Base-by-base conservation (phyloP, 805 yeast genomes). In the Aciculoconidium aculeatum region DNA sequence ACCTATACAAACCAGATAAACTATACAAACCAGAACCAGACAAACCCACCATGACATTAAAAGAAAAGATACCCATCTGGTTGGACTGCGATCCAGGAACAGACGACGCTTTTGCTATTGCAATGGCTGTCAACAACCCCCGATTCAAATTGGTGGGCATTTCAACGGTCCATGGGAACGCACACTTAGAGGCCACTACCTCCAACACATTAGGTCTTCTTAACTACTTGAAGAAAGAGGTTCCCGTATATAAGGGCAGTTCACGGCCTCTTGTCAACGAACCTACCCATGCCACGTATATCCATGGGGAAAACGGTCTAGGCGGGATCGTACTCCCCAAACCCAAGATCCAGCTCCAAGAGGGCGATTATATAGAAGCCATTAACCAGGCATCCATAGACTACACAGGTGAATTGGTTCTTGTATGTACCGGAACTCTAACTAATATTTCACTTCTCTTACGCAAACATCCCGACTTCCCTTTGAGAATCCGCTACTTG, bases 71-170 rank as follows among this genome's bases (percentile, higher is more conserved):
- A 3, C 94, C 94, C 0, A 45, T 86, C 4, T 86, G 95, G 95
- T 53, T 86, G 8, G 95, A 86, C 55, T 86, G 95, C 53, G 95
- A 86, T 48, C 94, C 95, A 0, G 95, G 95, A 2, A 92, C 81
- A 45, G 95, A 86, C 47, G 96, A 86, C 45, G 79, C 83, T 2
- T 69, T 83, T 25, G 95, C 92, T 4, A 63, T 86, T 6, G 56
- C 82, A 7, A 40, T 86, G 15, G 75, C 84, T 0, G 59, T 73
- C 6, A 72, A 69, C 45, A 70, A 76, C 39, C 82, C 85, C 0
- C 55, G 65, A 15, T 72, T 75, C 53, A 51, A 71, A 10, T 52
- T 83, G 7, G 41, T 76, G 3, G 94, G 92, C 2, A 65, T 83
- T n/a, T 75, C 86, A 17, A 77, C 90, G 0, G 80, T 78, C 13